These are phyloP conservation scores for Cnidoscolus chayamansa DNA, from an alignment of 441 rosid genomes.

Conservation along the genomic window DNA sequence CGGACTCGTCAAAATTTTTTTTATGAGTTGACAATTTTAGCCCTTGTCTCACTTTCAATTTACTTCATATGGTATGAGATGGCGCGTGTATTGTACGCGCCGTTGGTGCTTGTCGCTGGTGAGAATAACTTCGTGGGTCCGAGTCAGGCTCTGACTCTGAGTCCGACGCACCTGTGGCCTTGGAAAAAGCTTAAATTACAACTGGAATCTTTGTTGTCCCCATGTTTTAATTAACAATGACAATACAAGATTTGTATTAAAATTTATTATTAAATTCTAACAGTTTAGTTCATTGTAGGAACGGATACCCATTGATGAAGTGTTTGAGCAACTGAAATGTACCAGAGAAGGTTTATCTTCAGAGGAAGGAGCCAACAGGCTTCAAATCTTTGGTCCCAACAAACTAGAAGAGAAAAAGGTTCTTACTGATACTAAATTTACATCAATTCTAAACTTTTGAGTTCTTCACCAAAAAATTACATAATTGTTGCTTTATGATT, in stretches of 20 bases:
- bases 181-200: too few species aligned
- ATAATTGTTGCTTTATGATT: background rate
- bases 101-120: too few species aligned
- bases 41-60: conserved; percentile 8
- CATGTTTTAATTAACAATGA: too few species aligned
- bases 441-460: background rate
- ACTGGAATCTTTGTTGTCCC: too few species aligned
- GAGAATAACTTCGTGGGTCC: too few species aligned
- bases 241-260: too few species aligned
- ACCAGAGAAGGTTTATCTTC: conserved; percentile 41
- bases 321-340: conserved; percentile 63
- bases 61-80: background rate
- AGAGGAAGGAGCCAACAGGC: conserved; percentile 46
- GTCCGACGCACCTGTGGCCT: background rate
- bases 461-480: too few species aligned
- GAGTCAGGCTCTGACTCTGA: background rate
- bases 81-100: conserved; percentile 20
- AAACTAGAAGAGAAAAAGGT: conserved; percentile 66
- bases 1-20: conserved; percentile 17
- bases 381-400: conserved; percentile 63
- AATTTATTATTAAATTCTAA: too few species aligned
- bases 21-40: background rate
- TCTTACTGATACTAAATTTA: background rate
- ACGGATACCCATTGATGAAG: conserved; percentile 53
- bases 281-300: conserved; percentile 32